Conservation (phyloP, 2,329 filamentous ascomycete genomes). For the Aureobasidium sp. region DNA sequence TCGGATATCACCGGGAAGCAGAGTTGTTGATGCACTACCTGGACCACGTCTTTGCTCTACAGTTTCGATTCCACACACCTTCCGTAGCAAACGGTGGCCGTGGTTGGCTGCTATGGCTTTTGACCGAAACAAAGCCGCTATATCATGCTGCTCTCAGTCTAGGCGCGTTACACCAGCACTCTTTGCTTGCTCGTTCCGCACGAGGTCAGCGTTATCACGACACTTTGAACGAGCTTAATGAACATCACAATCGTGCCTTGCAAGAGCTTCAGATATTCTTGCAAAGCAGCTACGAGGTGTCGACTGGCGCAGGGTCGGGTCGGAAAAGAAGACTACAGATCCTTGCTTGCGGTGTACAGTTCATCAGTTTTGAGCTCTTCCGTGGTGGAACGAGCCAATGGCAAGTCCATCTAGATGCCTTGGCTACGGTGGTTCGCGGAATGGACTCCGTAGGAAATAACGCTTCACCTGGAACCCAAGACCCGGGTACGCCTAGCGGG, state of each 20-base stretch:
- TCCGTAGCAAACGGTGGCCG: not conserved
- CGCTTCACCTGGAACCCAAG: not conserved
- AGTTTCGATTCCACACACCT: constrained; percentile 2
- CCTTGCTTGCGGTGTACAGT: constrained; percentile 8
- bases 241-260: constrained; percentile 9
- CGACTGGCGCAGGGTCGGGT: not conserved
- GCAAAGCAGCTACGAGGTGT: constrained; percentile 7
- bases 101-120: constrained; percentile 9
- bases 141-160: constrained; percentile 8
- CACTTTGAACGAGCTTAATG: constrained; percentile 1
- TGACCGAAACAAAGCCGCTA: constrained; percentile 7
- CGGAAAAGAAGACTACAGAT: constrained; percentile 4
- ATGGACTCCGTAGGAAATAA: not conserved
- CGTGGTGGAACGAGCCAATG: constrained; percentile 9
- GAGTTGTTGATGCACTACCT: constrained; percentile 12
- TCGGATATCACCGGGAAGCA: not conserved
- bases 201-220: not conserved
- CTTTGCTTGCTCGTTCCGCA: not conserved
- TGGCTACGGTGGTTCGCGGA: not conserved
- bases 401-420: constrained; percentile 1
- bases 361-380: constrained; percentile 12
- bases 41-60: constrained; percentile 9
- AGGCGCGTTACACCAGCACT: constrained; percentile 10
- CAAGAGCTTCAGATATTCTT: constrained; percentile 11
- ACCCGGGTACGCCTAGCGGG: not conserved